Evolutionary conservation across 352 stramenopile genomes (phyloP).

Genomic region (Phytophthora rubi): DNA sequence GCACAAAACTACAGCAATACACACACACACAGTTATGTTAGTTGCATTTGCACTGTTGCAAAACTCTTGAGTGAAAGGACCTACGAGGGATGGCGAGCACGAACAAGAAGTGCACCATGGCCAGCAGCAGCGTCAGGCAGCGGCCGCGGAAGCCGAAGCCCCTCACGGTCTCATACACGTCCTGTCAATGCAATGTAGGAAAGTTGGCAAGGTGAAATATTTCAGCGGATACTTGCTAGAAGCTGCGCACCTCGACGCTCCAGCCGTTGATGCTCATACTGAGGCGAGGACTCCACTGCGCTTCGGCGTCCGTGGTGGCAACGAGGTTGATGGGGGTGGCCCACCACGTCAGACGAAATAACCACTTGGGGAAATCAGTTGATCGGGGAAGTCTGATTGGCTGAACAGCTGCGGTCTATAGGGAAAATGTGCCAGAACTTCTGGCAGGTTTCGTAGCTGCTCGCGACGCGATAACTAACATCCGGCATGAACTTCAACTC

Average conservation of each 20-base stretch:
- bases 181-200: conserved; percentile 5
- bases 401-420: conserved; percentile 6
- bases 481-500: no score
- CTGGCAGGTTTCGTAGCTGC: background rate
- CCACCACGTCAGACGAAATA: conserved; percentile 9
- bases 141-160: conserved; percentile 38
- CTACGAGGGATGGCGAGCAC: conserved; percentile 30
- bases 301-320: conserved; percentile 3
- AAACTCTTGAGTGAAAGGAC: background rate
- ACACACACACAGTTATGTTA: background rate
- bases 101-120: conserved; percentile 31
- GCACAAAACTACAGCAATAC: conserved; percentile 29
- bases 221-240: background rate
- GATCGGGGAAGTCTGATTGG: conserved; percentile 2
- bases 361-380: conserved; percentile 19
- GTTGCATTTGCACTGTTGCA: background rate
- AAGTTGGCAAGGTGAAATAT: background rate
- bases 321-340: conserved; percentile 1
- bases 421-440: background rate
- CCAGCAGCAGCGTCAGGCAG: conserved; percentile 33
- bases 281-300: conserved; percentile 12
- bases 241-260: conserved; percentile 24
- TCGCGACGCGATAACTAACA: no score
- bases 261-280: conserved; percentile 27
- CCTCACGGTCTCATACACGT: conserved; percentile 32